Base-by-base conservation (phyloP, 352 stramenopile species). In the Pythium sukuiense region DNA sequence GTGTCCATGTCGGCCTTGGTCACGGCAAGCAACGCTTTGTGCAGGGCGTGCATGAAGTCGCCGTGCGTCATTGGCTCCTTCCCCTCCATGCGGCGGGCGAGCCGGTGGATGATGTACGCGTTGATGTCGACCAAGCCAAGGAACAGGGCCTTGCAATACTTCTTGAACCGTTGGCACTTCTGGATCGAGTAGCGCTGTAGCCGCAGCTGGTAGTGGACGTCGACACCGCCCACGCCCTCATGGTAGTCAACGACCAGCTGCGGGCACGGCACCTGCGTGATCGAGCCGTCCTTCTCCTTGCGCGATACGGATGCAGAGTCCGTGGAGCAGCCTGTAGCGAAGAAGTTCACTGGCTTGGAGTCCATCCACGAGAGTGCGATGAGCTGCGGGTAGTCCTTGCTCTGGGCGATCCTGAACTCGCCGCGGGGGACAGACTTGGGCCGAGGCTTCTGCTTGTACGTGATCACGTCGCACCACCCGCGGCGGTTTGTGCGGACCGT, bases 141-240 rank as follows among this genome's bases (percentile, higher is more conserved):
- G 24, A 53, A 53, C 11, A 53, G 32, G 1, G 46, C n/a, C 20
- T 53, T 53, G 46, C 32, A 53, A 8, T 53, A 53, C 46, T 32
- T 53, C 46, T 65, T 49, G 29, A 55, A 62, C 16, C 61, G 60
- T 20, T 66, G 50, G 1, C 46, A 45, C 12, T 63, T 24, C 46
- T 74, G 63, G 1, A 66, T 13, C 2, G 26, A 63, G 27, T 66
- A 68, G 0, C 63, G 24, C 68, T 74, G 52, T 9, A 74, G 55
- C 2, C 57, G 32, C 1, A 60, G 20, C 55, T 60, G 55, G 55
- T 50, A 33, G 37, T 60, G 55, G 33, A 50, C 55, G 37, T 60
- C 55, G 33, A 50, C 55, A 32, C 55, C 55, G 3, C 55, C 37
- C 55, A 50, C 50, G 18, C 55, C 32, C 35, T 60, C n/a, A 14